Conservation (phyloP, 139 green algal species). For the Ettlia oleoabundans region DNA sequence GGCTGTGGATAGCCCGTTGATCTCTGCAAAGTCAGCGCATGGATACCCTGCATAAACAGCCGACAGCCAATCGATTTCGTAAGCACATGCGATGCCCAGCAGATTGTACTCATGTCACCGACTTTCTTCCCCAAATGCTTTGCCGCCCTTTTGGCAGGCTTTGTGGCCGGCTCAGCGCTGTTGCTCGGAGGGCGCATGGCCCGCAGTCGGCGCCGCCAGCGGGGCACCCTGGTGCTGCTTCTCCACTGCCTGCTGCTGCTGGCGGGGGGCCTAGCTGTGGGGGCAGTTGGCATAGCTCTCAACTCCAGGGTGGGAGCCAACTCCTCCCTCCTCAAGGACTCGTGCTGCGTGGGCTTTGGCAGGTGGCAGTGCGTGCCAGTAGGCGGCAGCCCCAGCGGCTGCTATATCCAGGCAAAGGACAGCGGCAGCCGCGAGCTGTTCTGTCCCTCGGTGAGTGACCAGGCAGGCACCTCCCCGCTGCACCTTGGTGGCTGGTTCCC, state of each 20-base stretch:
- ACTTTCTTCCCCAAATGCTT: neutral
- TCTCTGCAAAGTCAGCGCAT: too few relatives aligned
- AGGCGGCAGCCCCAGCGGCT: constrained; percentile 6
- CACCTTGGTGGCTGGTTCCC: neutral
- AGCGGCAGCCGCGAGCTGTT: constrained; percentile 8
- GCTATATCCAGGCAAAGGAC: neutral
- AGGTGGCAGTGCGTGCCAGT: constrained; percentile 34
- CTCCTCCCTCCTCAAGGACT: constrained; percentile 5
- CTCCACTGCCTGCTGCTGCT: constrained; percentile 18
- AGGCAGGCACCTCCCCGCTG: neutral
- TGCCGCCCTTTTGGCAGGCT: neutral
- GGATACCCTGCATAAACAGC: too few relatives aligned
- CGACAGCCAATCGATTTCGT: too few relatives aligned
- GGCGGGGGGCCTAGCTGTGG: neutral
- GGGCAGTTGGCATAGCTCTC: constrained; percentile 21
- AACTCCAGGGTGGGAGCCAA: constrained; percentile 5
- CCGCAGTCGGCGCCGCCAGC: neutral
- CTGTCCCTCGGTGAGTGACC: constrained; percentile 21
- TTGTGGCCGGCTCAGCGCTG: neutral
- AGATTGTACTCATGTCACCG: neutral
- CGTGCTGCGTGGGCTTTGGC: constrained; percentile 32
- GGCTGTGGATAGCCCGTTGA: too few relatives aligned
- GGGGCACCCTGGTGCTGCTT: constrained; percentile 1
- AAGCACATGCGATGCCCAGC: too few relatives aligned
- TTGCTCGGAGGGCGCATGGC: neutral